Conservation (phyloP, 2,329 filamentous ascomycete genomes). For the Chaetomium globosum region DNA sequence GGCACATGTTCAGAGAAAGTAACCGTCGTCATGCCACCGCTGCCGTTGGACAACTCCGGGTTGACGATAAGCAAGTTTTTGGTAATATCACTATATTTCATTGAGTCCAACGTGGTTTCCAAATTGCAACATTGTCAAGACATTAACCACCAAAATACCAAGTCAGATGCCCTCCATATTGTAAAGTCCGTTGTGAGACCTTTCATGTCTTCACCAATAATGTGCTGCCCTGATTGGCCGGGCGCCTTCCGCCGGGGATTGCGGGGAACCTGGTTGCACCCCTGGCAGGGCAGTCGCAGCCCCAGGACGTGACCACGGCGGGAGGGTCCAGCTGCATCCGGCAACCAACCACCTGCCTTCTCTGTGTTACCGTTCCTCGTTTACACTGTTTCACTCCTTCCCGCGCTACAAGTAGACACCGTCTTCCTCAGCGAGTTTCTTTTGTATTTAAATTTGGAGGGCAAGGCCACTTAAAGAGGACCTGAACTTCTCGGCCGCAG, state of each 20-base stretch:
- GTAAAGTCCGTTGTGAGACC: not conserved
- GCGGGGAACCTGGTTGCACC: constrained; percentile 15
- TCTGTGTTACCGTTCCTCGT: constrained; percentile 11
- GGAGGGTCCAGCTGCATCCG: constrained; percentile 24
- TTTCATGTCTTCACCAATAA: not conserved
- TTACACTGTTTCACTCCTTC: constrained; percentile 15
- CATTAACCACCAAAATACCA: not conserved
- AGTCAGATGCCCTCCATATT: not conserved
- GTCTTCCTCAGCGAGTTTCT: not conserved
- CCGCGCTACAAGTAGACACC: not conserved
- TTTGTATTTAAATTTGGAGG: not conserved
- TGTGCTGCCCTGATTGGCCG: constrained; percentile 2
- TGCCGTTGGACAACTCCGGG: not conserved
- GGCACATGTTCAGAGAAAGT: not conserved
- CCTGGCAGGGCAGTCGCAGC: not conserved
- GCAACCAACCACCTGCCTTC: constrained; percentile 26
- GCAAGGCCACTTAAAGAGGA: not conserved
- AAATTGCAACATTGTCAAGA: not conserved
- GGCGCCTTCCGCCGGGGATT: not conserved
- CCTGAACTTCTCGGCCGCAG: too few species aligned
- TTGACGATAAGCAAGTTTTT: not conserved
- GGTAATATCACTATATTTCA: not conserved
- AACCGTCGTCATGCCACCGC: not conserved
- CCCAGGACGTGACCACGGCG: constrained; percentile 15
- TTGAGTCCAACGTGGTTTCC: not conserved